phyloP scores from a whole-genome alignment of 768 basidiomycete genomes.

The Tremella yokohamensis region DNA sequence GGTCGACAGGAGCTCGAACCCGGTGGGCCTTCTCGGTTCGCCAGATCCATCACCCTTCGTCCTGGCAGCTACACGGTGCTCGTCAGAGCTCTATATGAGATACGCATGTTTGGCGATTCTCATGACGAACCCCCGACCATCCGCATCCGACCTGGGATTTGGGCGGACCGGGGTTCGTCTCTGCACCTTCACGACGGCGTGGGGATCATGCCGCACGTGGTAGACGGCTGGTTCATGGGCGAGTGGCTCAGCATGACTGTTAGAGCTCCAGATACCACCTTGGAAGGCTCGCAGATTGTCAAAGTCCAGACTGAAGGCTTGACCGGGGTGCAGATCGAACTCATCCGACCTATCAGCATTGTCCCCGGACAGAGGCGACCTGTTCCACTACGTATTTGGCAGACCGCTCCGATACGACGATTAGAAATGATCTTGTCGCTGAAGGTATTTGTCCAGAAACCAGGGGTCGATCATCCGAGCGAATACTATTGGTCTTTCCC shows the following conservation, averaged over 20 bases:
- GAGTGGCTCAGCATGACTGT: constrained; percentile 63
- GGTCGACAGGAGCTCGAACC: not conserved
- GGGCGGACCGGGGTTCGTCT: constrained; percentile 49
- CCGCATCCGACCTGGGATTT: constrained; percentile 58
- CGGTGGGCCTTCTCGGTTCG: constrained; percentile 53
- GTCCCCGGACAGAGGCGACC: constrained; percentile 19
- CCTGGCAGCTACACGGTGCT: constrained; percentile 65
- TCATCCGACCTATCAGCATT: not conserved
- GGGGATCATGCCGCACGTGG: constrained; percentile 64
- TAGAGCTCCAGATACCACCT: constrained; percentile 4
- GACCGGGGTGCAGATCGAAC: not conserved
- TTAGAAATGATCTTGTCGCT: not conserved
- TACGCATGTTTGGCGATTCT: constrained; percentile 79
- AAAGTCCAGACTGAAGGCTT: not conserved
- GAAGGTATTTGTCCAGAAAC: not conserved
- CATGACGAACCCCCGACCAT: constrained; percentile 57
- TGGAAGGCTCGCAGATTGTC: not conserved
- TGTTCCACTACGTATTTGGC: constrained; percentile 8
- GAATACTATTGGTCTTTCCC: constrained; percentile 13
- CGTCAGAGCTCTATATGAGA: constrained; percentile 83
- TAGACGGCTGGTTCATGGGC: constrained; percentile 71
- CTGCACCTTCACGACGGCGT: constrained; percentile 53
- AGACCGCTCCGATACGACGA: not conserved
- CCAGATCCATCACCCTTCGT: constrained; percentile 52
- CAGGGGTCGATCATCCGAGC: not conserved